Percentiles rank a stretch among this genome's conserved stretches.
These are phyloP conservation scores for Aspergillus sp. DNA, from an alignment of 2,329 filamentous ascomycete genomes.

Conservation along the genomic window DNA sequence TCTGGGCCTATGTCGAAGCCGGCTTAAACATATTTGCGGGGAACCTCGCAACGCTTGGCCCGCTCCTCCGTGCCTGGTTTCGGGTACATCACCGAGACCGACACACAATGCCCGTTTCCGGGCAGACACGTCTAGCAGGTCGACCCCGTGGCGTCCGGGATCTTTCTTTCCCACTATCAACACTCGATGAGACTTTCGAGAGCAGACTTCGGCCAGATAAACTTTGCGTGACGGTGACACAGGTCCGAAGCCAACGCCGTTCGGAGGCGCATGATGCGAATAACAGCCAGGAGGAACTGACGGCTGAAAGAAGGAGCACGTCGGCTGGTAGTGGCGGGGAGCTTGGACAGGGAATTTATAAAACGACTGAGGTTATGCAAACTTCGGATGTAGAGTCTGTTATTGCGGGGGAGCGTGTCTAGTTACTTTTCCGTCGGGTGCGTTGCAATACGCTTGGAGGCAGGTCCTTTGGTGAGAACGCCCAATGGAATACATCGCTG, in stretches of 20 bases:
- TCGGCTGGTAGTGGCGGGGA: neutral
- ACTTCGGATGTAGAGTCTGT: neutral
- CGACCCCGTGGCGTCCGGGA: slow-evolving; percentile 18
- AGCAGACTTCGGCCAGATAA: slow-evolving; percentile 30
- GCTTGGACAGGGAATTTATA: neutral
- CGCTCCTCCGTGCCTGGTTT: slow-evolving; percentile 41
- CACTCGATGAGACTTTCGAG: slow-evolving; percentile 20
- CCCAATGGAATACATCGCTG: too few relatives aligned
- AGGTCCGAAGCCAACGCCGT: slow-evolving; percentile 24
- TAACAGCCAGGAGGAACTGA: slow-evolving; percentile 31
- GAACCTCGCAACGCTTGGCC: slow-evolving; percentile 50
- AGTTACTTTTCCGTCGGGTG: neutral
- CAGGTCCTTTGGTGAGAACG: too few relatives aligned
- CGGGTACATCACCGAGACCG: slow-evolving; percentile 13
- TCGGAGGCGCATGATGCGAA: slow-evolving; percentile 18
- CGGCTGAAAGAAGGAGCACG: slow-evolving; percentile 4
- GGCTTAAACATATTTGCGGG: slow-evolving; percentile 45
- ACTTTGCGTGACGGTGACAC: slow-evolving; percentile 29
- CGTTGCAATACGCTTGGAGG: too few relatives aligned
- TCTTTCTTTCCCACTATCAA: slow-evolving; percentile 25
- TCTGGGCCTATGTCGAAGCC: slow-evolving; percentile 39
- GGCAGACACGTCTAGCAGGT: slow-evolving; percentile 13
- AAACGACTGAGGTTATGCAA: neutral
- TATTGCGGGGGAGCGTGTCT: neutral
- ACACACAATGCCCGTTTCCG: slow-evolving; percentile 19